phyloP scores from a whole-genome alignment of 129 eudicot genomes.

The Escallonia herrerae region DNA sequence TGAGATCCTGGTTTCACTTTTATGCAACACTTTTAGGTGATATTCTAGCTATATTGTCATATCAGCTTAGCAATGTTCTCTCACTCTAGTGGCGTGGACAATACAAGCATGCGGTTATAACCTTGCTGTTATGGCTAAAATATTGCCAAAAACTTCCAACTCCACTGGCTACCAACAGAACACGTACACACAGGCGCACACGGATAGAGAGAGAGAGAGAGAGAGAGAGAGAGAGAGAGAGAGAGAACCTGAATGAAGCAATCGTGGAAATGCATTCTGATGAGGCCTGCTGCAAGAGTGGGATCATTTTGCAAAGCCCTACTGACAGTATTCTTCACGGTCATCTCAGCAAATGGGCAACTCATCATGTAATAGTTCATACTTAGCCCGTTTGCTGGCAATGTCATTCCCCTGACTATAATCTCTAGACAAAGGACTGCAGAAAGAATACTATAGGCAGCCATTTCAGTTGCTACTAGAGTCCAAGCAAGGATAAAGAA shows the following conservation, averaged over 20 bases:
- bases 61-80: too few species aligned
- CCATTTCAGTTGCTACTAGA: slow-evolving; percentile 6
- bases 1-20: too few species aligned
- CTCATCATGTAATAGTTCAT: slow-evolving; percentile 56
- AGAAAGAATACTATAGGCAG: not conserved
- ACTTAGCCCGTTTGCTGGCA: slow-evolving; percentile 35
- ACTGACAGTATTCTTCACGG: slow-evolving; percentile 51
- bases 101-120: too few species aligned
- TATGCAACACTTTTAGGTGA: too few species aligned
- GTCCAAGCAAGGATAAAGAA: not conserved
- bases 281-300: slow-evolving; percentile 77
- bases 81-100: too few species aligned
- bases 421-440: not conserved
- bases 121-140: not conserved
- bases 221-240: not conserved
- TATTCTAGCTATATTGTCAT: too few species aligned
- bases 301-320: slow-evolving; percentile 69
- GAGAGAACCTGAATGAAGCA: slow-evolving; percentile 70
- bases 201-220: not conserved
- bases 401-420: slow-evolving; percentile 10
- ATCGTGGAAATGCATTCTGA: slow-evolving; percentile 93
- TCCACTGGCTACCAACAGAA: not conserved
- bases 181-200: not conserved
- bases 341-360: slow-evolving; percentile 57
- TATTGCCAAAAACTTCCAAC: too few species aligned